Evolutionary conservation across 2,329 filamentous ascomycete species (phyloP).

Genomic region (Hymenoscyphus albidus): DNA sequence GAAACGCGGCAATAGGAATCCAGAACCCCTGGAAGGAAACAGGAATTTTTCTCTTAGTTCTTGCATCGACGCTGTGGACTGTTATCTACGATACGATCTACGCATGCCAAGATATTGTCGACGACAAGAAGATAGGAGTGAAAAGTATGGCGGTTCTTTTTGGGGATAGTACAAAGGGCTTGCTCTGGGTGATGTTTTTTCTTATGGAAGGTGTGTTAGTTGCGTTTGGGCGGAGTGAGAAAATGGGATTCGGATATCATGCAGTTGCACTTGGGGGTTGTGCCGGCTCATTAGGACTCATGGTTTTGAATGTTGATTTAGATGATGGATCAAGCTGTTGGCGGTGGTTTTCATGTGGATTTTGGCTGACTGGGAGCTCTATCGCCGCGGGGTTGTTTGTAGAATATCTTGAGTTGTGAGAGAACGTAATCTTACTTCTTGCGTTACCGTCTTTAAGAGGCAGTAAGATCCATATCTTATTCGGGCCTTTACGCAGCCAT

Average conservation of each 20-base stretch:
- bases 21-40: neutral
- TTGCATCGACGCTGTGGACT: neutral
- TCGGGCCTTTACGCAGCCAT: neutral
- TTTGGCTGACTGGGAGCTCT: neutral
- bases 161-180: too few relatives aligned
- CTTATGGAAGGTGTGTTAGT: too few relatives aligned
- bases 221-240: too few relatives aligned
- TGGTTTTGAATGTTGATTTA: neutral
- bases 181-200: too few relatives aligned
- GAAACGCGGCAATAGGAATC: neutral
- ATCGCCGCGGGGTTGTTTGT: neutral
- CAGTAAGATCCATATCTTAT: neutral
- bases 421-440: neutral
- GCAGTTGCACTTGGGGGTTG: neutral
- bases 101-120: neutral
- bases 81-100: slow-evolving; percentile 7
- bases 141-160: too few relatives aligned
- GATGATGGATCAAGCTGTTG: neutral
- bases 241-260: too few relatives aligned
- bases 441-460: neutral
- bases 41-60: neutral
- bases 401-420: neutral
- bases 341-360: neutral
- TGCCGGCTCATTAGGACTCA: neutral
- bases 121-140: too few relatives aligned